phyloP scores from a whole-genome alignment of 805 yeast genomes.

The Lachancea quebecensis region DNA sequence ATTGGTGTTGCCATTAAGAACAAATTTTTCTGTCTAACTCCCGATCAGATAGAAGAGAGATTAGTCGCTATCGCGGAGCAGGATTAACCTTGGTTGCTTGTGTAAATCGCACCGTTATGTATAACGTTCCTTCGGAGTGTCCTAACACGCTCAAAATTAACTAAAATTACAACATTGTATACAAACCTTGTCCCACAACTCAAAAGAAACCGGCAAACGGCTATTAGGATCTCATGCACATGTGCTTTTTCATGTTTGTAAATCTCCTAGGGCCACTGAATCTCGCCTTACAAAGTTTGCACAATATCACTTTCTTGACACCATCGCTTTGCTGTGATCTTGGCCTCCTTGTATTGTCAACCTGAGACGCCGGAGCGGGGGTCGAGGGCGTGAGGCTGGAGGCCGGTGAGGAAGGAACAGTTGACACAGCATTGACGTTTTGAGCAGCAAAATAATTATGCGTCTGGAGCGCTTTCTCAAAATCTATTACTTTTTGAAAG shows the following conservation, averaged over 20 bases:
- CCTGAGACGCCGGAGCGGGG: not conserved
- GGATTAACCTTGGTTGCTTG: constrained; percentile 43
- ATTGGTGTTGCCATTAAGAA: constrained; percentile 76
- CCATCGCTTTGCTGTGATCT: constrained; percentile 3
- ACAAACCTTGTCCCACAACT: constrained; percentile 1
- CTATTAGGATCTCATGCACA: constrained; percentile 8
- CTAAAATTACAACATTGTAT: constrained; percentile 2
- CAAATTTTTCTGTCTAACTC: constrained; percentile 64
- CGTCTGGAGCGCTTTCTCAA: constrained; percentile 24
- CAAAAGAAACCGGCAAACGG: not conserved
- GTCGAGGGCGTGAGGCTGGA: not conserved
- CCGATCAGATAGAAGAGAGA: constrained; percentile 92
- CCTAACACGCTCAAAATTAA: not conserved
- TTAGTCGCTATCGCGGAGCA: constrained; percentile 92
- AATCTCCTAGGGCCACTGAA: constrained; percentile 19
- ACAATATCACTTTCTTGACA: constrained; percentile 23
- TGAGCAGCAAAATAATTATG: constrained; percentile 17
- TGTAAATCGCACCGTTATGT: no score
- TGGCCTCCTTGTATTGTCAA: not conserved
- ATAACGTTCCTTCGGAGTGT: not conserved
- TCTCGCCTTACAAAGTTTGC: constrained; percentile 21
- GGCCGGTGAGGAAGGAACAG: not conserved
- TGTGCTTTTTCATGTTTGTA: constrained; percentile 8
- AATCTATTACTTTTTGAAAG: constrained; percentile 25
- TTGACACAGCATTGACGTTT: not conserved